These are phyloP conservation scores for Penicillium pulvis DNA, from an alignment of 495 filamentous ascomycete species.

Conservation along the genomic window DNA sequence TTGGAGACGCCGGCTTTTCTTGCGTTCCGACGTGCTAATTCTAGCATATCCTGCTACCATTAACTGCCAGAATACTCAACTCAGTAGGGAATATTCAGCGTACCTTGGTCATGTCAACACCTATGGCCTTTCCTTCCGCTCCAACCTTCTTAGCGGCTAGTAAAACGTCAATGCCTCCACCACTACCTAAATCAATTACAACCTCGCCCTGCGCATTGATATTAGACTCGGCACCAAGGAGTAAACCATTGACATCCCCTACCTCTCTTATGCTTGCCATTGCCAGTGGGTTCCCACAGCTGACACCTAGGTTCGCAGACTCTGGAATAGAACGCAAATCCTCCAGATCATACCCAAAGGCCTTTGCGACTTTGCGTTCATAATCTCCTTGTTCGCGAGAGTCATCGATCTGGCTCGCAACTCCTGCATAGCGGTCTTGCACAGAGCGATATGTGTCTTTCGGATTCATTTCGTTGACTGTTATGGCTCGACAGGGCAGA, in stretches of 20 bases:
- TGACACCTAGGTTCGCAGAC: constrained; percentile 63
- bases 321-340: constrained; percentile 58
- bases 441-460: constrained; percentile 17
- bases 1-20: constrained; percentile 45
- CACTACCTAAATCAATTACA: constrained; percentile 63
- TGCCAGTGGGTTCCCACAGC: constrained; percentile 66
- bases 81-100: not conserved
- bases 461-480: constrained; percentile 10
- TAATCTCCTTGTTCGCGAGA: constrained; percentile 26
- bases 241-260: constrained; percentile 10
- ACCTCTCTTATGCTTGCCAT: constrained; percentile 55
- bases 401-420: constrained; percentile 11
- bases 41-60: constrained; percentile 49
- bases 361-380: constrained; percentile 45
- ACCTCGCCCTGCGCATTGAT: constrained; percentile 55
- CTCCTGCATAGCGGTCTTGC: constrained; percentile 17
- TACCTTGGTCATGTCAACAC: constrained; percentile 69
- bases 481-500: not conserved
- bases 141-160: constrained; percentile 61
- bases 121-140: constrained; percentile 54
- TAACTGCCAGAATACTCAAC: not conserved
- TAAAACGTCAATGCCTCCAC: constrained; percentile 67
- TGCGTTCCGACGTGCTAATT: constrained; percentile 45
- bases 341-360: constrained; percentile 61
- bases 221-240: constrained; percentile 7